phyloP scores from a whole-genome alignment of 306 rosid species.

The Rosa chinensis region DNA sequence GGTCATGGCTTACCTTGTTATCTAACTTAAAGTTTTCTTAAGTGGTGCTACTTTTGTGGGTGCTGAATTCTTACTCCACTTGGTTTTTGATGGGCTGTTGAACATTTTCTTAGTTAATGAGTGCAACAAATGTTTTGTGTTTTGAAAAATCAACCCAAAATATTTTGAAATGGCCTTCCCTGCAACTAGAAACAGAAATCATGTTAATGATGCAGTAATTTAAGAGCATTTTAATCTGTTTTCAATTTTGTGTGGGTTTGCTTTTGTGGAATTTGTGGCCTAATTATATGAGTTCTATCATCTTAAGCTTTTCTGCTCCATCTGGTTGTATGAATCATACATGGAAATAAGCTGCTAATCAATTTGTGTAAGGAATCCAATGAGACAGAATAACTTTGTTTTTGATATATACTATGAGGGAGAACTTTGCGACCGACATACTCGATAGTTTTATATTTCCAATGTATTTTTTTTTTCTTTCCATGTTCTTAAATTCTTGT shows the following conservation, averaged over 20 bases:
- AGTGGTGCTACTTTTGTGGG: background rate
- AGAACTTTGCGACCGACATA: no score
- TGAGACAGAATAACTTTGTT: no score
- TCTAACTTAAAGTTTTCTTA: background rate
- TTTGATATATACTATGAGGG: no score
- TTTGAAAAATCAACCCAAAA: background rate
- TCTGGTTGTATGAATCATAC: background rate
- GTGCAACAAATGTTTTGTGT: background rate
- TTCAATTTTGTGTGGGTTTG: background rate
- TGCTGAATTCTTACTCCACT: background rate
- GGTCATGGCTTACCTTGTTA: background rate
- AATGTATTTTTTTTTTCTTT: background rate
- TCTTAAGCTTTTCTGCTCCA: background rate
- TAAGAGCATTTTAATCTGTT: background rate
- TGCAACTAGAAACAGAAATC: background rate
- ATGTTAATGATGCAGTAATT: background rate
- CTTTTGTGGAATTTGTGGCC: background rate
- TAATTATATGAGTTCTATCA: background rate
- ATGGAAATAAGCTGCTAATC: background rate
- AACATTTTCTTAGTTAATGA: background rate
- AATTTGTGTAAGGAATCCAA: background rate
- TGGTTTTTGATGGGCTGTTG: background rate
- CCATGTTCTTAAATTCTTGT: background rate
- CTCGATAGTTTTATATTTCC: no score
- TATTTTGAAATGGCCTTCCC: background rate